phyloP scores from a whole-genome alignment of 352 stramenopile species.

The Phytophthora europaea region DNA sequence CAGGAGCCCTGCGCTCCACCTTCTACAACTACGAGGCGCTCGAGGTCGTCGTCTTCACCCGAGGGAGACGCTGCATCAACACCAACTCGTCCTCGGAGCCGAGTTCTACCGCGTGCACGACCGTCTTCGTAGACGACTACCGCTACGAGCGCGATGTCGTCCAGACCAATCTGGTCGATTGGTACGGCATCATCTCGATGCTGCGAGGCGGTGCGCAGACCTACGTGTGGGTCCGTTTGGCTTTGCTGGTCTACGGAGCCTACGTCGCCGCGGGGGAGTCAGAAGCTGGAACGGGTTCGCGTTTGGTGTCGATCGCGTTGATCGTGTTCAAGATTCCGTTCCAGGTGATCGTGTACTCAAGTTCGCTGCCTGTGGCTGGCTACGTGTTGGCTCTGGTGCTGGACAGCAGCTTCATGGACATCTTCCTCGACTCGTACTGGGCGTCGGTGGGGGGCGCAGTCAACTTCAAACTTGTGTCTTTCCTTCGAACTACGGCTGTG shows the following conservation, averaged over 20 bases:
- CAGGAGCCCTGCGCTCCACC: constrained; percentile 11
- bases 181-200: constrained; percentile 34
- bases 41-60: constrained; percentile 46
- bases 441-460: constrained; percentile 29
- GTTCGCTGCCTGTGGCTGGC: constrained; percentile 43
- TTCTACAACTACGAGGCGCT: constrained; percentile 34
- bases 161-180: constrained; percentile 46
- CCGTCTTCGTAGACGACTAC: constrained; percentile 61
- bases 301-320: constrained; percentile 6
- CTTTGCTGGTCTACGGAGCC: constrained; percentile 27
- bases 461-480: constrained; percentile 42
- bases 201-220: constrained; percentile 45
- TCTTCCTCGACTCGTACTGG: constrained; percentile 52
- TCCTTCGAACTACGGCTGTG: constrained; percentile 40
- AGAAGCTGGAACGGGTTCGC: not conserved
- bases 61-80: constrained; percentile 34
- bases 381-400: constrained; percentile 54
- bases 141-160: constrained; percentile 60
- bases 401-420: constrained; percentile 51
- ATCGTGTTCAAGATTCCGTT: constrained; percentile 59
- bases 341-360: constrained; percentile 65
- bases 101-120: constrained; percentile 22
- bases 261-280: constrained; percentile 1
- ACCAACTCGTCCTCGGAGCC: not conserved
- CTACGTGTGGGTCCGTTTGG: constrained; percentile 63